phyloP scores from a whole-genome alignment of 1,284 basidiomycete genomes.

The Irpex lacteus region DNA sequence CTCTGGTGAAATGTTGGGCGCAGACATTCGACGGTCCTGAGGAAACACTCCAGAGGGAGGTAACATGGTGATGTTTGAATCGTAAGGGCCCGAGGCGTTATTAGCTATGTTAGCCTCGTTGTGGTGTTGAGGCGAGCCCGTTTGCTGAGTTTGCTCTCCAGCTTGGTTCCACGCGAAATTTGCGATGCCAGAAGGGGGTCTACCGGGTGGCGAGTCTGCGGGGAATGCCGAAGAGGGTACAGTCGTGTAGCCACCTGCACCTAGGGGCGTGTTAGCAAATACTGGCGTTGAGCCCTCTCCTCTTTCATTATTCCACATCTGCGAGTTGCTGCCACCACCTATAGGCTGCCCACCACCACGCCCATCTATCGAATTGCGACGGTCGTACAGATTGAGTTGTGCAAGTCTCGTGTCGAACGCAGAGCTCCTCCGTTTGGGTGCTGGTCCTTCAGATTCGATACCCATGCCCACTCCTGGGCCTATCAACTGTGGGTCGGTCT shows the following conservation, averaged over 20 bases:
- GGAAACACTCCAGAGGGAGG: conserved; percentile 52
- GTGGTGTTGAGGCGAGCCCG: conserved; percentile 32
- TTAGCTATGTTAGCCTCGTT: conserved; percentile 37
- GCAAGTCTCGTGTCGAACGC: conserved; percentile 73
- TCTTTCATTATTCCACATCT: conserved; percentile 62
- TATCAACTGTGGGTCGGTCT: conserved; percentile 61
- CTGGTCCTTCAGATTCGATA: conserved; percentile 62
- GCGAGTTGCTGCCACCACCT: conserved; percentile 17
- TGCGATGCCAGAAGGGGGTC: conserved; percentile 57
- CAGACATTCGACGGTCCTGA: conserved; percentile 68
- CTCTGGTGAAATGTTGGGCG: conserved; percentile 43
- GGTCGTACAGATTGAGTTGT: conserved; percentile 70
- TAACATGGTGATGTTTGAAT: conserved; percentile 43
- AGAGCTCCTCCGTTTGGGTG: conserved; percentile 76
- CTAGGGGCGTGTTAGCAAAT: conserved; percentile 59
- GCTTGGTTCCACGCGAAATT: conserved; percentile 69
- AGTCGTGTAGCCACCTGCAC: conserved; percentile 34
- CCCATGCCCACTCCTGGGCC: conserved; percentile 64
- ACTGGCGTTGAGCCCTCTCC: conserved; percentile 66
- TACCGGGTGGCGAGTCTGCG: conserved; percentile 62
- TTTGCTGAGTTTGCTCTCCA: conserved; percentile 35
- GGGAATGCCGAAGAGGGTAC: conserved; percentile 57
- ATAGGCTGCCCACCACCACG: conserved; percentile 26
- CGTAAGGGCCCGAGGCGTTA: conserved; percentile 39
- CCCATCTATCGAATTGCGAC: conserved; percentile 71